These are phyloP conservation scores for Didymella pomorum DNA, from an alignment of 2,329 filamentous ascomycete genomes.

Conservation along the genomic window DNA sequence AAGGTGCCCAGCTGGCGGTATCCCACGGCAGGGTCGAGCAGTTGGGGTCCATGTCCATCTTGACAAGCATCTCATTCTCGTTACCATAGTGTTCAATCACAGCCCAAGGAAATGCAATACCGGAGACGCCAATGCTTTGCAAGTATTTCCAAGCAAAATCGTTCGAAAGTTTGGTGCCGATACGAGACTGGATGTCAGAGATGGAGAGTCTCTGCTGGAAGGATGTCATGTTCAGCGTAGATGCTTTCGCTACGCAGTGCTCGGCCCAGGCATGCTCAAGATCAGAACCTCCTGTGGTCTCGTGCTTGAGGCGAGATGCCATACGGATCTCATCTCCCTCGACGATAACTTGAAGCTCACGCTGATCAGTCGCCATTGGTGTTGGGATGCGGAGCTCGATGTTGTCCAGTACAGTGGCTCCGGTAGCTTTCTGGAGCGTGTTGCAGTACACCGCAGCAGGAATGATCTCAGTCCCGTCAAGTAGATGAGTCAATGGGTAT, in stretches of 20 bases:
- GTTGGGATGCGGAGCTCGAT: constrained; percentile 51
- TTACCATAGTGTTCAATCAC: constrained; percentile 53
- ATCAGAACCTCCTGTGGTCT: constrained; percentile 5
- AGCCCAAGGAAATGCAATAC: constrained; percentile 55
- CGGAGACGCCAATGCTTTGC: constrained; percentile 51
- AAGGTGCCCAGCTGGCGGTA: constrained; percentile 49
- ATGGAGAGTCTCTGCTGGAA: constrained; percentile 31
- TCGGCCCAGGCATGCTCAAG: constrained; percentile 44
- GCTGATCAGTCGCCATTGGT: constrained; percentile 42
- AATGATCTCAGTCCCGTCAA: constrained; percentile 55
- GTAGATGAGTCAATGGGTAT: constrained; percentile 53
- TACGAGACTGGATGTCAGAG: constrained; percentile 37
- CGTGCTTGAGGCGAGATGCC: constrained; percentile 42
- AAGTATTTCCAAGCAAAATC: constrained; percentile 53
- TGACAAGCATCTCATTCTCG: constrained; percentile 52
- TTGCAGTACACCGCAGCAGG: constrained; percentile 55
- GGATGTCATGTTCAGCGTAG: constrained; percentile 18
- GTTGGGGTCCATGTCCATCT: constrained; percentile 48
- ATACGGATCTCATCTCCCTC: constrained; percentile 44
- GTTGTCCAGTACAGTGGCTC: constrained; percentile 39
- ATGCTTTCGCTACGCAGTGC: constrained; percentile 39
- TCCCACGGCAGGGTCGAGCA: constrained; percentile 36
- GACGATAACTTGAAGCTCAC: constrained; percentile 51
- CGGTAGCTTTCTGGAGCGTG: constrained; percentile 51
- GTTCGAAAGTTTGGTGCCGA: constrained; percentile 36